Conservation (phyloP, 2,329 filamentous ascomycete genomes). For the Talaromyces verruculosus region DNA sequence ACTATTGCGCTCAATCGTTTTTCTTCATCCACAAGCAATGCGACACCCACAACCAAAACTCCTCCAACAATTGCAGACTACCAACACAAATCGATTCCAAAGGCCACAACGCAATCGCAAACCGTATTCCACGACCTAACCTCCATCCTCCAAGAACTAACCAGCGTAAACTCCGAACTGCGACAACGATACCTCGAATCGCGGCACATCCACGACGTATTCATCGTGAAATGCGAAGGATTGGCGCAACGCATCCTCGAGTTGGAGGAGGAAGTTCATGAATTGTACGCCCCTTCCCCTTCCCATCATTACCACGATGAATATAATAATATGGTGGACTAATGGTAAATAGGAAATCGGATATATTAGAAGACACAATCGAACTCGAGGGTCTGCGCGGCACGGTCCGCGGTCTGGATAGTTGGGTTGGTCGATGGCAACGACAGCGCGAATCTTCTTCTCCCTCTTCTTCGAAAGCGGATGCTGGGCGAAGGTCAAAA, state of each 20-base stretch:
- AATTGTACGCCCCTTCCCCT: conserved; percentile 51
- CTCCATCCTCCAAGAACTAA: conserved; percentile 30
- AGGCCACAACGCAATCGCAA: not conserved
- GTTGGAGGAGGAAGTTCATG: conserved; percentile 58
- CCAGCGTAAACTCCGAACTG: conserved; percentile 29
- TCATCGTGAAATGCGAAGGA: conserved; percentile 59
- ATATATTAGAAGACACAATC: conserved; percentile 35
- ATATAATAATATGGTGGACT: not conserved
- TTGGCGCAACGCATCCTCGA: conserved; percentile 60
- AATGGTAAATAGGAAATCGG: conserved; percentile 26
- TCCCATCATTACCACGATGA: not conserved
- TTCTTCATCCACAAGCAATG: conserved; percentile 17
- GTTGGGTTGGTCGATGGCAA: conserved; percentile 34
- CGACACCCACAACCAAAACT: conserved; percentile 19
- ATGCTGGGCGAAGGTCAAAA: conserved; percentile 20
- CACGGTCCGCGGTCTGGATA: conserved; percentile 37
- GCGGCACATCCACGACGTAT: conserved; percentile 62
- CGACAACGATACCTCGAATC: conserved; percentile 32
- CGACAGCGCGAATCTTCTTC: conserved; percentile 25
- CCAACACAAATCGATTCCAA: not conserved
- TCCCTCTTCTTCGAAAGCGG: not conserved
- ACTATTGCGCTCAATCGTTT: conserved; percentile 26
- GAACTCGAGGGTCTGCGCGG: conserved; percentile 39
- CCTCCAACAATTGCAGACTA: not conserved
- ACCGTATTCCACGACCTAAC: conserved; percentile 24